Percentiles rank a stretch among this genome's conserved stretches.
These are phyloP conservation scores for Penicillium sp. DNA, from an alignment of 2,329 filamentous ascomycete genomes.

Conservation along the genomic window DNA sequence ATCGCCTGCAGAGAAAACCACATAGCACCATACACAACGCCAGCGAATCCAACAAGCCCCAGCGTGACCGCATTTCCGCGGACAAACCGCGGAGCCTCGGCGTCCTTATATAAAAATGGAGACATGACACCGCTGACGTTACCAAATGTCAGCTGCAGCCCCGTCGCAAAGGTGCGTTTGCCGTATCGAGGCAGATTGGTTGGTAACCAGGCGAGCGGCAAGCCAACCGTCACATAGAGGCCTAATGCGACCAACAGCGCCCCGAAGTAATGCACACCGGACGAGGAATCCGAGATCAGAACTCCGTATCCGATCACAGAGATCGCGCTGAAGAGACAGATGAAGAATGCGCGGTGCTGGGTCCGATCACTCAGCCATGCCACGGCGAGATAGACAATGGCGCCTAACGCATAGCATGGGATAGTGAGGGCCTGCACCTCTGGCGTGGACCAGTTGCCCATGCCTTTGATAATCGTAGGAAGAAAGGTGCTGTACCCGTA, in stretches of 20 bases:
- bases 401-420: conserved; percentile 72
- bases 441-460: conserved; percentile 62
- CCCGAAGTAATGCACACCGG: conserved; percentile 69
- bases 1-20: conserved; percentile 52
- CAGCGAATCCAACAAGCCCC: conserved; percentile 56
- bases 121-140: conserved; percentile 72
- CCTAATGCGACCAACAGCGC: conserved; percentile 74
- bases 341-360: conserved; percentile 64
- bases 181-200: conserved; percentile 72
- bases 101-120: conserved; percentile 54
- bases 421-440: conserved; percentile 74
- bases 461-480: conserved; percentile 70
- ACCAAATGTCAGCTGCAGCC: conserved; percentile 67
- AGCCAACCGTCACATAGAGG: conserved; percentile 60
- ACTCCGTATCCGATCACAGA: conserved; percentile 68
- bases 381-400: conserved; percentile 63
- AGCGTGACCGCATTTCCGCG: conserved; percentile 62
- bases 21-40: conserved; percentile 53
- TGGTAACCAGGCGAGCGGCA: conserved; percentile 58
- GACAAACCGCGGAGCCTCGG: conserved; percentile 57
- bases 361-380: conserved; percentile 66
- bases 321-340: conserved; percentile 59
- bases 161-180: conserved; percentile 70
- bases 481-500: conserved; percentile 77
- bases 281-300: conserved; percentile 58